Conservation (phyloP, 768 basidiomycete species). For the Amyloporia xantha region DNA sequence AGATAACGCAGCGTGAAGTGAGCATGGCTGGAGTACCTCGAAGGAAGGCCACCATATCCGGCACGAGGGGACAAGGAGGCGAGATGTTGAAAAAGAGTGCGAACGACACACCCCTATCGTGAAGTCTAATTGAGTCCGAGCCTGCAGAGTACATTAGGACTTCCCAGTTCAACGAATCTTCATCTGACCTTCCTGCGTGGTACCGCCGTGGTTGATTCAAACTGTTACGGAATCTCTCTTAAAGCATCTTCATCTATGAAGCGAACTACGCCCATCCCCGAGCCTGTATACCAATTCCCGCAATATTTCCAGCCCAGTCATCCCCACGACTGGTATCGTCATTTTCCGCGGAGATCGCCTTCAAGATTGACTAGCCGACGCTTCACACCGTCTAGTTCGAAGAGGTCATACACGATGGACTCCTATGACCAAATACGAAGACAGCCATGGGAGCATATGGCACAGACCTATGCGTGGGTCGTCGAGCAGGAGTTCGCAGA, state of each 20-base stretch:
- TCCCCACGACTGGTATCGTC: neutral
- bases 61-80: slow-evolving; percentile 24
- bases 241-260: neutral
- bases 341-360: neutral
- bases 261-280: neutral
- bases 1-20: neutral
- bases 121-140: slow-evolving; percentile 1
- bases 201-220: neutral
- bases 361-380: neutral
- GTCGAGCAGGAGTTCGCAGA: slow-evolving; percentile 45
- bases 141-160: neutral
- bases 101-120: slow-evolving; percentile 10
- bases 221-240: neutral
- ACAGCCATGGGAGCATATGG: slow-evolving; percentile 18
- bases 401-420: neutral
- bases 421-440: slow-evolving; percentile 1
- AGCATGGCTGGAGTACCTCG: neutral
- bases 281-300: neutral
- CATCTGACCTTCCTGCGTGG: neutral
- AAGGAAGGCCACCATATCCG: slow-evolving; percentile 13
- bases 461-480: slow-evolving; percentile 33
- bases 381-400: neutral
- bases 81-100: slow-evolving; percentile 3
- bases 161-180: neutral
- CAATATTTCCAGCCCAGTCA: neutral